Percentiles rank a stretch among this genome's conserved stretches.
These are phyloP conservation scores for Grigorovia yakushimaensis DNA, from an alignment of 805 yeast species.

Conservation along the genomic window DNA sequence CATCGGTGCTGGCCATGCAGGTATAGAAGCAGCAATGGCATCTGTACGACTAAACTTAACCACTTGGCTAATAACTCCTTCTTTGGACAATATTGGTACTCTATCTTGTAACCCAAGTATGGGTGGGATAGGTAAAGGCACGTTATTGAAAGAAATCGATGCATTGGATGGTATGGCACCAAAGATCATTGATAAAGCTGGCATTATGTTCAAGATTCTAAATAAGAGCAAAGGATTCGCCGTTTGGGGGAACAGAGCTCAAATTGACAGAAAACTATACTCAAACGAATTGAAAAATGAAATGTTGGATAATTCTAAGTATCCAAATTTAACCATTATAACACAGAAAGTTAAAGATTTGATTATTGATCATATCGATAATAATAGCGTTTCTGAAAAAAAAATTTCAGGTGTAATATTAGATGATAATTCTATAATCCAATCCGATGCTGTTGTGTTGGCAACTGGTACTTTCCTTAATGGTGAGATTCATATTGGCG, in stretches of 20 bases:
- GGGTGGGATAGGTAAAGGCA: slow-evolving; percentile 99
- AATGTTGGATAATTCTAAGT: slow-evolving; percentile 32
- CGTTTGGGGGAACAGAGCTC: slow-evolving; percentile 97
- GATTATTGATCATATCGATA: slow-evolving; percentile 37
- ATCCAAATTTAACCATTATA: slow-evolving; percentile 42
- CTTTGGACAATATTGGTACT: slow-evolving; percentile 67
- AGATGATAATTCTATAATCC: slow-evolving; percentile 58
- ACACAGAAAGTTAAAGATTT: slow-evolving; percentile 82
- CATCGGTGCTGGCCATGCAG: slow-evolving; percentile 98
- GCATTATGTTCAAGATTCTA: slow-evolving; percentile 80
- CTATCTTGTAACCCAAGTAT: slow-evolving; percentile 96
- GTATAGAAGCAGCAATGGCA: slow-evolving; percentile 94
- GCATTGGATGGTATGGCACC: slow-evolving; percentile 92
- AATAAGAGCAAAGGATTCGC: slow-evolving; percentile 86
- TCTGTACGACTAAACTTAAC: slow-evolving; percentile 73
- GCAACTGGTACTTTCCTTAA: slow-evolving; percentile 95
- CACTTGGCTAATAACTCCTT: slow-evolving; percentile 60
- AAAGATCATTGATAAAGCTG: slow-evolving; percentile 81
- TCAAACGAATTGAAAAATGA: slow-evolving; percentile 67
- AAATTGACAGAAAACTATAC: slow-evolving; percentile 80
- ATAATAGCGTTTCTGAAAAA: neutral
- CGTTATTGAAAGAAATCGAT: slow-evolving; percentile 83
- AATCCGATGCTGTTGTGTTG: slow-evolving; percentile 62
- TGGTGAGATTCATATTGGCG: slow-evolving; percentile 90
- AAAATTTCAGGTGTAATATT: slow-evolving; percentile 61